Evolutionary conservation across 257 asterid genomes (phyloP).

Genomic region (Przewalskia tangutica): DNA sequence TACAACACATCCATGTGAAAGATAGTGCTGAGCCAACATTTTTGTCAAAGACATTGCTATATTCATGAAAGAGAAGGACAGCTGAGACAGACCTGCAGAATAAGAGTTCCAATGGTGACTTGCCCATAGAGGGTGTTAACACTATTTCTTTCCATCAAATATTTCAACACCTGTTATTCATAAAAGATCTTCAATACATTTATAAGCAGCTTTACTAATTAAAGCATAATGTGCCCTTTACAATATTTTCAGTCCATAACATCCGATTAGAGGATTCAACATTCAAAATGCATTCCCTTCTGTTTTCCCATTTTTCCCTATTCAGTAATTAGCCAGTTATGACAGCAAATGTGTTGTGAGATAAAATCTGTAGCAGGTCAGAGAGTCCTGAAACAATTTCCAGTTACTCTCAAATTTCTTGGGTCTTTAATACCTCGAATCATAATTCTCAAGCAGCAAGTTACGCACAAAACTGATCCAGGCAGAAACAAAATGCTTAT

Average conservation of each 20-base stretch:
- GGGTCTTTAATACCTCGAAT: not conserved
- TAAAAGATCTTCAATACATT: not conserved
- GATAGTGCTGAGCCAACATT: not conserved
- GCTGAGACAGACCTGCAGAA: constrained; percentile 52
- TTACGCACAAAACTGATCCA: not conserved
- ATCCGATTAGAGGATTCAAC: not conserved
- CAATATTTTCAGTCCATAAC: not conserved
- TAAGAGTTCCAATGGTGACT: constrained; percentile 78
- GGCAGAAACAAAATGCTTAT: not conserved
- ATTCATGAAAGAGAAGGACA: not conserved
- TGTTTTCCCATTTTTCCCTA: not conserved
- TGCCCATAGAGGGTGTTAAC: constrained; percentile 64
- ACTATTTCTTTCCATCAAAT: constrained; percentile 73
- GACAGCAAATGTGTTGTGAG: not conserved
- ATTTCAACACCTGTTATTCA: constrained; percentile 55
- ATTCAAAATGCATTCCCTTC: not conserved
- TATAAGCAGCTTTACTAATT: not conserved
- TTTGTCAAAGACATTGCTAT: not conserved
- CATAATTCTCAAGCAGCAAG: not conserved
- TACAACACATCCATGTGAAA: not conserved
- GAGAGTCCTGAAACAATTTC: not conserved
- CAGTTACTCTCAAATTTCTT: not conserved
- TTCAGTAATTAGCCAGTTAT: not conserved
- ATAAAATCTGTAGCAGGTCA: not conserved
- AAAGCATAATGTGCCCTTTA: not conserved